These are phyloP conservation scores for Colletotrichum magnum DNA, from an alignment of 2,329 filamentous ascomycete genomes.

Conservation along the genomic window DNA sequence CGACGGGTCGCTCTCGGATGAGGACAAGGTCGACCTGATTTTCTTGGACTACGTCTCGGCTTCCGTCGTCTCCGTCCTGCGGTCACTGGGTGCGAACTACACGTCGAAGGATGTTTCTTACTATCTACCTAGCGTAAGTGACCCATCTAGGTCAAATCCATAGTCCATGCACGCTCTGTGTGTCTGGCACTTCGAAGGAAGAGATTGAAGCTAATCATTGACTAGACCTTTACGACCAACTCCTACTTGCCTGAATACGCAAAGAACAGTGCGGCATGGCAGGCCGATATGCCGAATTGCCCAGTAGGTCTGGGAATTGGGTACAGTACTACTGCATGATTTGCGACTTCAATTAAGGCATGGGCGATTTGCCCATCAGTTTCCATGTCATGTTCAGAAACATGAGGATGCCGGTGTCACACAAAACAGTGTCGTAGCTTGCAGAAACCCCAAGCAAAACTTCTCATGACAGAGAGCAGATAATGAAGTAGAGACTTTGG, in stretches of 20 bases:
- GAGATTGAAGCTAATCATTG: not conserved
- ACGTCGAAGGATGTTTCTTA: constrained; percentile 22
- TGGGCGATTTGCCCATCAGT: too few relatives aligned
- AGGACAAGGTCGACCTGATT: constrained; percentile 25
- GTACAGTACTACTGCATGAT: constrained; percentile 1
- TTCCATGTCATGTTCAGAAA: too few relatives aligned
- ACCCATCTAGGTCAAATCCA: not conserved
- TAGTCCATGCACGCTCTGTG: not conserved
- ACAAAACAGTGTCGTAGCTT: too few relatives aligned
- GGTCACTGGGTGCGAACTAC: constrained; percentile 22
- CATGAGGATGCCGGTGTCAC: too few relatives aligned
- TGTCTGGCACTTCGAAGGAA: not conserved
- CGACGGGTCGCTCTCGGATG: constrained; percentile 47
- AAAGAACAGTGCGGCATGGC: constrained; percentile 16
- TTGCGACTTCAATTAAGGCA: not conserved
- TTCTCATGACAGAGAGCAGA: too few relatives aligned
- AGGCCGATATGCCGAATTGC: constrained; percentile 26
- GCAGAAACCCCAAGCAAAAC: too few relatives aligned
- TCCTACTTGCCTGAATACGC: constrained; percentile 25
- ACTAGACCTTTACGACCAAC: constrained; percentile 28
- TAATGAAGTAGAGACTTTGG: too few relatives aligned
- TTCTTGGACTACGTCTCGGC: constrained; percentile 29
- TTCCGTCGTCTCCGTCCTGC: constrained; percentile 25
- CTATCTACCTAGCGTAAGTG: constrained; percentile 26
- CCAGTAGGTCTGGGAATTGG: constrained; percentile 21